These are phyloP conservation scores for Leptographium flavum DNA, from an alignment of 2,329 filamentous ascomycete species.

Conservation along the genomic window DNA sequence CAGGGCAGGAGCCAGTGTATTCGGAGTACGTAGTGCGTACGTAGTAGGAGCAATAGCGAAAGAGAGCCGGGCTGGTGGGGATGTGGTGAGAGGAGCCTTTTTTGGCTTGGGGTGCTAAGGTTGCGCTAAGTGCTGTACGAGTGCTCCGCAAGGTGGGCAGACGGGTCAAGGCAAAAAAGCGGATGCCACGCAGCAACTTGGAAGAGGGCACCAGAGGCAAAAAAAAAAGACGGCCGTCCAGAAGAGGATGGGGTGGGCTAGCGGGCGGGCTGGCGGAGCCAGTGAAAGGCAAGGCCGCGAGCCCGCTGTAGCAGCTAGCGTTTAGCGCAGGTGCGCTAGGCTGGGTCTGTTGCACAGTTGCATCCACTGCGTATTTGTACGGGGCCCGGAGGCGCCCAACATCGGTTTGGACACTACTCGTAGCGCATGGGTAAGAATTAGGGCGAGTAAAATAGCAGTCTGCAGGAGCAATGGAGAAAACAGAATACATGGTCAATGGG, in stretches of 20 bases:
- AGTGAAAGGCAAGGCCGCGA: neutral
- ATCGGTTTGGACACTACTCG: neutral
- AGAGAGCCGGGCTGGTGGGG: neutral
- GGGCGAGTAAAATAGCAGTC: neutral
- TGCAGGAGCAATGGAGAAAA: neutral
- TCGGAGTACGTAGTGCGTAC: too few relatives aligned
- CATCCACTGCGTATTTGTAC: neutral
- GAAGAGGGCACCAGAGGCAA: neutral
- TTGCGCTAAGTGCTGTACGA: too few relatives aligned
- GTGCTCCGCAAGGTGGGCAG: conserved; percentile 1
- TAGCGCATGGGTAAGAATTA: conserved; percentile 2
- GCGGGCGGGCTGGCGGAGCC: neutral
- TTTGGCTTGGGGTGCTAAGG: too few relatives aligned
- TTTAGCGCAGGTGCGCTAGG: conserved; percentile 2
- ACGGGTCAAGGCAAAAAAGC: conserved; percentile 3
- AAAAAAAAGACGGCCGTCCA: neutral
- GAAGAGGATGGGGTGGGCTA: neutral
- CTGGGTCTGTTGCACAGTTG: neutral
- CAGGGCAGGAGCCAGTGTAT: too few relatives aligned
- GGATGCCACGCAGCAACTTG: neutral
- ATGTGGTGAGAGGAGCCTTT: neutral
- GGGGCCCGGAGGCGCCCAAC: neutral
- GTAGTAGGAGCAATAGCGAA: neutral
- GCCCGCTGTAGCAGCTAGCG: conserved; percentile 5
- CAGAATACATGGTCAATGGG: neutral